Conservation (phyloP, 257 asterid species). For the Ilex asprella region DNA sequence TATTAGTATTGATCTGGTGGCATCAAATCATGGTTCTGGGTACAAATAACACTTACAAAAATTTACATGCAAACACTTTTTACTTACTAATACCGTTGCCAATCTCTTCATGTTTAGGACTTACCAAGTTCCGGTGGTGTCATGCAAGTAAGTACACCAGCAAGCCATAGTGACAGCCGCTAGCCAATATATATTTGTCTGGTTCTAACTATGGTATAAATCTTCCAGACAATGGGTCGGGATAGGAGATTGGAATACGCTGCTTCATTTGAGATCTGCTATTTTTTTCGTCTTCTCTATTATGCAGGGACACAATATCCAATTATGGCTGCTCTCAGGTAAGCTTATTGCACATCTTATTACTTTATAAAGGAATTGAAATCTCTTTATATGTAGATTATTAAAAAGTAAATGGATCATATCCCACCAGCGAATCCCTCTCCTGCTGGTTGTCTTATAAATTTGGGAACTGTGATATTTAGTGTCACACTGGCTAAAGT, state of each 20-base stretch:
- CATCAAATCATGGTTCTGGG: neutral
- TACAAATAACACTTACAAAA: slow-evolving; percentile 15
- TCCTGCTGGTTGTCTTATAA: too few species aligned
- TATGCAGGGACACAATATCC: slow-evolving; percentile 93
- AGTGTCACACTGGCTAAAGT: too few species aligned
- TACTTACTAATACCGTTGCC: neutral
- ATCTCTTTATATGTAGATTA: too few species aligned
- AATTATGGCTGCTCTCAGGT: slow-evolving; percentile 98
- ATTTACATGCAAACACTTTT: neutral
- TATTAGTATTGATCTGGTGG: neutral
- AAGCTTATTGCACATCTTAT: slow-evolving; percentile 11
- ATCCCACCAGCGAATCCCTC: too few species aligned
- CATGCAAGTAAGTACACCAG: slow-evolving; percentile 77
- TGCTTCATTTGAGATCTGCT: slow-evolving; percentile 84
- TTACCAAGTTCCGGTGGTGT: slow-evolving; percentile 86
- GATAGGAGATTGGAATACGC: slow-evolving; percentile 84
- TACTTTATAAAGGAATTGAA: too few species aligned
- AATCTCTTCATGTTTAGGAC: slow-evolving; percentile 49
- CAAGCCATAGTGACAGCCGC: slow-evolving; percentile 7
- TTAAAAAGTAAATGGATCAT: too few species aligned
- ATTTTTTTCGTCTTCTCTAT: slow-evolving; percentile 78
- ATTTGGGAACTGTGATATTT: too few species aligned
- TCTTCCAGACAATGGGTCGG: slow-evolving; percentile 90
- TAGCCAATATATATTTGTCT: slow-evolving; percentile 6
- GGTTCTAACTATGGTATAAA: slow-evolving; percentile 11